Conservation (phyloP, 352 stramenopile genomes). For the Aphanomyces cochlioides region DNA sequence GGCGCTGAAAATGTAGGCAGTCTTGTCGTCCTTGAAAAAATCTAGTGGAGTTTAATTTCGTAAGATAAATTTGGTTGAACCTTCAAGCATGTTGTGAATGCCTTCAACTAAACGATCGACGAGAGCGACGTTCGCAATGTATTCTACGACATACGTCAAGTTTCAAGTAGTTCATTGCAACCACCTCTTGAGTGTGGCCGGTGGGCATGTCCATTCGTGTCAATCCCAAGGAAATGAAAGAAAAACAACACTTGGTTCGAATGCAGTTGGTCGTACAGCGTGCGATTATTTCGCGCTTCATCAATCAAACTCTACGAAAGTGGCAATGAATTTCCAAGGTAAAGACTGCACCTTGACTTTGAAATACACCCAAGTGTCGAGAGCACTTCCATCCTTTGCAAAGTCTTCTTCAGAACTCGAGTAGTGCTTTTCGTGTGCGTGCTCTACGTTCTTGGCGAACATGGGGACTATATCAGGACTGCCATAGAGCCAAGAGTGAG, state of each 20-base stretch:
- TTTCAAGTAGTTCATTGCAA: background rate
- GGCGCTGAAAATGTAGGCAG: slow-evolving; percentile 77
- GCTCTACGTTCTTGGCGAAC: slow-evolving; percentile 71
- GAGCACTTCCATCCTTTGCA: slow-evolving; percentile 62
- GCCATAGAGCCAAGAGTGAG: slow-evolving; percentile 61
- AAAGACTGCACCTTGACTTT: slow-evolving; percentile 32
- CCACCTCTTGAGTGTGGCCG: slow-evolving; percentile 53
- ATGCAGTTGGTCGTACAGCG: slow-evolving; percentile 42
- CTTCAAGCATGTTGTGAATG: slow-evolving; percentile 50
- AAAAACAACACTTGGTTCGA: slow-evolving; percentile 60
- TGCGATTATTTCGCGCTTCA: slow-evolving; percentile 30
- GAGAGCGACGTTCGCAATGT: slow-evolving; percentile 79
- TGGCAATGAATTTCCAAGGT: background rate
- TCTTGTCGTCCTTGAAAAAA: slow-evolving; percentile 50
- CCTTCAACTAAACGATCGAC: slow-evolving; percentile 76
- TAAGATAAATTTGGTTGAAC: slow-evolving; percentile 40
- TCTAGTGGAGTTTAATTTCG: background rate
- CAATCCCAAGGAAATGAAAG: slow-evolving; percentile 79
- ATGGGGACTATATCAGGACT: slow-evolving; percentile 85
- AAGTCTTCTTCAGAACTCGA: slow-evolving; percentile 79
- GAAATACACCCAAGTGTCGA: slow-evolving; percentile 77
- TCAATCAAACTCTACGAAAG: slow-evolving; percentile 38
- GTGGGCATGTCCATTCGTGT: slow-evolving; percentile 83
- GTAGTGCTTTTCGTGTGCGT: slow-evolving; percentile 66
- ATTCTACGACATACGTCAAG: slow-evolving; percentile 37